These are phyloP conservation scores for Allantophomopsis lycopodina DNA, from an alignment of 2,329 filamentous ascomycete genomes.

Conservation along the genomic window DNA sequence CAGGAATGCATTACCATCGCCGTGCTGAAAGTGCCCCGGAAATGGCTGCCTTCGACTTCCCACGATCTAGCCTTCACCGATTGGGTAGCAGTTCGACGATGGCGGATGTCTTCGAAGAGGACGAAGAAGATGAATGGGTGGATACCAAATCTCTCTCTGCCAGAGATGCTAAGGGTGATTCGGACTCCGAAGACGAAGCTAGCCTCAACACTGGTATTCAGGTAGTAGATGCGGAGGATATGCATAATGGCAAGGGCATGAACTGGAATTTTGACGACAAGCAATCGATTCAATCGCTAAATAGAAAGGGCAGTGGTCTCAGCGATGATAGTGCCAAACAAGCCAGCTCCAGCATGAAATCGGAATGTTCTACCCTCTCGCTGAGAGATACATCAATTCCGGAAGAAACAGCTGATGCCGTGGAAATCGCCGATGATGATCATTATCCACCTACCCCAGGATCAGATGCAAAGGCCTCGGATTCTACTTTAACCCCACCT, in stretches of 20 bases:
- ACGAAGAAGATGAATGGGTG: conserved; percentile 46
- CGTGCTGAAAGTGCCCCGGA: conserved; percentile 72
- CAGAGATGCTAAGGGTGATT: conserved; percentile 18
- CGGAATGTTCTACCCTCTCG: conserved; percentile 33
- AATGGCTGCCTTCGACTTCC: conserved; percentile 62
- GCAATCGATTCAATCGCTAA: conserved; percentile 13
- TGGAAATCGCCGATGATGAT: conserved; percentile 25
- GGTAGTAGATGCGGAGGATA: conserved; percentile 27
- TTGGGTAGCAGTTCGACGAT: conserved; percentile 59
- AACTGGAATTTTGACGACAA: conserved; percentile 24
- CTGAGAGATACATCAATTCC: conserved; percentile 36
- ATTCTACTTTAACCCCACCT: conserved; percentile 16
- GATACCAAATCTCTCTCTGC: conserved; percentile 17
- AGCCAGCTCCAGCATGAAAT: conserved; percentile 26
- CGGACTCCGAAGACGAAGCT: conserved; percentile 21
- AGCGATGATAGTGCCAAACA: conserved; percentile 25
- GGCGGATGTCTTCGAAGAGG: conserved; percentile 80
- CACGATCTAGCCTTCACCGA: conserved; percentile 41
- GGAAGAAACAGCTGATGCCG: conserved; percentile 27
- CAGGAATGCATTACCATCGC: conserved; percentile 63
- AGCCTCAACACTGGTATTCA: conserved; percentile 27
- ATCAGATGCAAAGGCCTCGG: conserved; percentile 19
- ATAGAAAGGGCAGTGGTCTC: conserved; percentile 30
- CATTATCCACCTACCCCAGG: conserved; percentile 20
- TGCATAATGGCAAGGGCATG: conserved; percentile 22